Conservation (phyloP, 2,329 filamentous ascomycete species). For the Venturia oleaginea region DNA sequence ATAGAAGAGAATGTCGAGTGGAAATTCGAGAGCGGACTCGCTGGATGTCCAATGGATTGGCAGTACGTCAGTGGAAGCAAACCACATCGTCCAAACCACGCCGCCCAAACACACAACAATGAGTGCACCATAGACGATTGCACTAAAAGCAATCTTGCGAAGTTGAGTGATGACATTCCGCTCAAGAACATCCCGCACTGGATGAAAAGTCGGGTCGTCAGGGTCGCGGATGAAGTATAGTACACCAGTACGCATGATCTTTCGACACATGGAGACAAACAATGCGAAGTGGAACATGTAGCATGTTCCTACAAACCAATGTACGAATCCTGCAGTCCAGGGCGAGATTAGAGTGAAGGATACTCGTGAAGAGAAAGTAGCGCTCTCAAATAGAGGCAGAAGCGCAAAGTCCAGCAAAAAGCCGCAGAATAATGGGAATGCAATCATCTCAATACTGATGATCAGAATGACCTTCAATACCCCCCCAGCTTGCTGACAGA, state of each 20-base stretch:
- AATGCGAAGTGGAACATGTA: constrained; percentile 99
- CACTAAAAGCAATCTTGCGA: constrained; percentile 92
- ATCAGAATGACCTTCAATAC: constrained; percentile 97
- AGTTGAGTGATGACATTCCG: constrained; percentile 86
- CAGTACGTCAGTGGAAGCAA: constrained; percentile 59
- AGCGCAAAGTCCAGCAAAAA: constrained; percentile 81
- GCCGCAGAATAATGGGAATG: constrained; percentile 93
- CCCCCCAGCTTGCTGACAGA: constrained; percentile 84
- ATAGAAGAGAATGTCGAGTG: constrained; percentile 88
- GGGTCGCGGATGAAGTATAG: constrained; percentile 97
- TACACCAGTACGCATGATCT: constrained; percentile 91
- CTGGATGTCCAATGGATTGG: constrained; percentile 92
- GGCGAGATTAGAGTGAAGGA: constrained; percentile 71
- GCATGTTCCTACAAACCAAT: constrained; percentile 97
- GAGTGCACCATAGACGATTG: constrained; percentile 85
- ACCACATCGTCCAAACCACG: constrained; percentile 84
- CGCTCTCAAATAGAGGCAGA: constrained; percentile 76
- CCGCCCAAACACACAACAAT: constrained; percentile 90
- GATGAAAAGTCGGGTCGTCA: constrained; percentile 96
- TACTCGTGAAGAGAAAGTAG: constrained; percentile 67
- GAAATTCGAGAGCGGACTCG: constrained; percentile 87
- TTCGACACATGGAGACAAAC: constrained; percentile 97
- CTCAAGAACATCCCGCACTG: constrained; percentile 91
- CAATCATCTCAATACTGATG: constrained; percentile 97
- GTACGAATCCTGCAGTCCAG: constrained; percentile 86